Base-by-base conservation (phyloP, 2,329 filamentous ascomycete genomes). In the Colletotrichum orchidophilum region DNA sequence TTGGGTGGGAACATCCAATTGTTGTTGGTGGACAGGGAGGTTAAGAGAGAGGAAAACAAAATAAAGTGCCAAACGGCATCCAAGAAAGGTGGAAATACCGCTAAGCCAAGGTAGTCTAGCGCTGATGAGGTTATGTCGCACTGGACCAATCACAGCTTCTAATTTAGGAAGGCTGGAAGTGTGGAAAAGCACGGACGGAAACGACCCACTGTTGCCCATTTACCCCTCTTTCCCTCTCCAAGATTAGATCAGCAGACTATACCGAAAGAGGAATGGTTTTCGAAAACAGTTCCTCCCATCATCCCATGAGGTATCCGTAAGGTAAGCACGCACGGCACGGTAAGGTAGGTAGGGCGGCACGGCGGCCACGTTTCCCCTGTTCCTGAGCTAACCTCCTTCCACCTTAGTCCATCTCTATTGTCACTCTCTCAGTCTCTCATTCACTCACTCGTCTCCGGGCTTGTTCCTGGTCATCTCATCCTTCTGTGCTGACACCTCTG, bases 181-280 rank as follows among this genome's bases (percentile, higher is more conserved):
- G 12, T 5, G 46, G 53, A 35, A 31, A 46, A 12, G 63, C 57
- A 67, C 58, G 9, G 52, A 54, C 58, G 46, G 42, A 58, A 69
- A 24, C 2, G 46, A 42, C 68, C 68, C 63, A 71, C 39, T 58
- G n/a, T 68, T 54, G 33, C 21, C 64, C 33, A 31, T 50, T 50
- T 63, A 55, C 64, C 69, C 69, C 65, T 69, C 69, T 55, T 68
- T 71, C 64, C 46, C 13, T 46, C 12, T 21, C 27, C 27, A 60
- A 53, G 18, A 46, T 63, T 55, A 55, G 69, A 35, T 60, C 35
- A 35, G 27, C 29, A 5, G 15, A 27, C 50, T 35, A 46, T 29
- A 15, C 65, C 65, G 7, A 18, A 68, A 63, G 13, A 21, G 27
- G 65, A 26, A 35, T 50, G 21, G 26, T 13, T n/a, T 7, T 33